Evolutionary conservation across 768 basidiomycete genomes (phyloP).

Genomic region (Kwoniella mangroviensis): DNA sequence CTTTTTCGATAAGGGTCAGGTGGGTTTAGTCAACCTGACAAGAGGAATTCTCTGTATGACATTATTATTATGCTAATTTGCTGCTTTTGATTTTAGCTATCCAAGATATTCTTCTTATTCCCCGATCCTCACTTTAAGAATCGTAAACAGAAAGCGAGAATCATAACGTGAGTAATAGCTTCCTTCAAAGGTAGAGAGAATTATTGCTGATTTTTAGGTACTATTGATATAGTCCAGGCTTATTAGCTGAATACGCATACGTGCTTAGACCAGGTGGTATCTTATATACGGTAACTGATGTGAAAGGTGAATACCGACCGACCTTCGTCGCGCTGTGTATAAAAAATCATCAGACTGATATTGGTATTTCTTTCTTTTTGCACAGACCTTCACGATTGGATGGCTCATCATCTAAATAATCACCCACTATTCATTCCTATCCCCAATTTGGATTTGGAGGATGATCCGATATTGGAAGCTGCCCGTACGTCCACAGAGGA

Average conservation of each 20-base stretch:
- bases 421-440: conserved; percentile 87
- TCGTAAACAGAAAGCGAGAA: conserved; percentile 97
- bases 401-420: conserved; percentile 81
- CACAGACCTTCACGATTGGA: conserved; percentile 87
- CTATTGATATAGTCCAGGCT: conserved; percentile 74
- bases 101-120: conserved; percentile 95
- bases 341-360: too few relatives aligned
- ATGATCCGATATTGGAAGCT: conserved; percentile 53
- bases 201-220: too few relatives aligned
- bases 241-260: conserved; percentile 96
- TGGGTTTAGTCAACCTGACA: conserved; percentile 36
- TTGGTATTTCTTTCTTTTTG: not conserved
- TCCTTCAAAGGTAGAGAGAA: too few relatives aligned
- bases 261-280: conserved; percentile 90
- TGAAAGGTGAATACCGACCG: conserved; percentile 61
- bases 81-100: conserved; percentile 60
- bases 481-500: conserved; percentile 88
- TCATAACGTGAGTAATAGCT: conserved; percentile 69
- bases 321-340: not conserved
- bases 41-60: not conserved
- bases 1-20: conserved; percentile 86
- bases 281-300: conserved; percentile 97
- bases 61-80: not conserved
- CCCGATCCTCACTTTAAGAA: conserved; percentile 99
- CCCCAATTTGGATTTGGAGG: conserved; percentile 69